phyloP scores from a whole-genome alignment of 2,329 filamentous ascomycete genomes.

The Sarocladium strictum region DNA sequence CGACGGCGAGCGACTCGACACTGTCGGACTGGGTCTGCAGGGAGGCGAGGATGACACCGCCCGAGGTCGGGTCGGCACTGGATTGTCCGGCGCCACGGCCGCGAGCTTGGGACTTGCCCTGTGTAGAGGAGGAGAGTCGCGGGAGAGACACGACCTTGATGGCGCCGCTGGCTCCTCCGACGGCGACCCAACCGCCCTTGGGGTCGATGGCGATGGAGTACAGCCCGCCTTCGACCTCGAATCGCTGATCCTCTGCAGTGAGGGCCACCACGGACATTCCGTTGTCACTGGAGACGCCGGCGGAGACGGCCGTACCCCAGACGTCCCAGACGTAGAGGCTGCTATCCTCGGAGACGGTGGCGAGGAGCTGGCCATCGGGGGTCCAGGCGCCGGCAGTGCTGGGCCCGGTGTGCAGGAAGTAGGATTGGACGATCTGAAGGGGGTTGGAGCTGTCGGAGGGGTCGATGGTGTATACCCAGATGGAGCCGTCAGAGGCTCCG shows the following conservation, averaged over 20 bases:
- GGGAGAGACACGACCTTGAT: conserved; percentile 84
- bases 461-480: conserved; percentile 93
- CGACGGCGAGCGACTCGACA: conserved; percentile 70
- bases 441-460: conserved; percentile 50
- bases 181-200: conserved; percentile 70
- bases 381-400: conserved; percentile 92
- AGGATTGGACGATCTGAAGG: conserved; percentile 80
- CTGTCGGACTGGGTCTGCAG: conserved; percentile 70
- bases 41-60: conserved; percentile 67
- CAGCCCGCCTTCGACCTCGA: conserved; percentile 84
- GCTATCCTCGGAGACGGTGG: conserved; percentile 82
- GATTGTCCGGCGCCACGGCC: conserved; percentile 25
- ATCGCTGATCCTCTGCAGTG: conserved; percentile 78
- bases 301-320: conserved; percentile 68
- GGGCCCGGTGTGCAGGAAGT: conserved; percentile 80
- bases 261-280: conserved; percentile 67
- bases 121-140: conserved; percentile 36
- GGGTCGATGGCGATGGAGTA: conserved; percentile 84
- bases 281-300: conserved; percentile 43
- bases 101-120: conserved; percentile 17
- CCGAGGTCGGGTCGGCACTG: conserved; percentile 30
- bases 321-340: conserved; percentile 91
- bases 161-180: conserved; percentile 80
- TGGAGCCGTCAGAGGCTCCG: conserved; percentile 82
- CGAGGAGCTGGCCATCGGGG: conserved; percentile 76